Evolutionary conservation across 2,329 filamentous ascomycete genomes (phyloP), one percentile per base, ranked within the genome.

Genomic region (Diaporthe ilicicola): DNA sequence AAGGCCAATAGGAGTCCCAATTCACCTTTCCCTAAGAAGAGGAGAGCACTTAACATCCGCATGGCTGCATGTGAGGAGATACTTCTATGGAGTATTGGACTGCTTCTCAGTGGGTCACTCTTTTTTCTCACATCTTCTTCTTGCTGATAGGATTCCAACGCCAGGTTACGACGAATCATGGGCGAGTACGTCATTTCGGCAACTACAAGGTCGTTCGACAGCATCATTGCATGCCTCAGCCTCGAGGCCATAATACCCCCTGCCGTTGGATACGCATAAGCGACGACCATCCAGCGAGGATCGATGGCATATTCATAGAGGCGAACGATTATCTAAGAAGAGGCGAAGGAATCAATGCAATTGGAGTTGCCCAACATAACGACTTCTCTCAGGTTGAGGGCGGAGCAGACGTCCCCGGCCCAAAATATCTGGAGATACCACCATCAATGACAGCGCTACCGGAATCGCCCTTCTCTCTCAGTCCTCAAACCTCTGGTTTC

Each of bases 231-330:
- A 44, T 19, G 6, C 55, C 55, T 44, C 37, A 42, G 4, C 37
- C 37, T 10, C 37, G 55, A 42, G 22, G 27, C n/a, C 1, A 39
- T n/a, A 8, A 34, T n/a, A 29, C 19, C 12, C 46, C 19, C 22
- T 53, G 48, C 50, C 46, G 48, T 17, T 53, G 62, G 62, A 66
- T 66, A 27, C 48, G 22, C 27, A 19, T 66, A n/a, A 66, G 62
- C 48, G 37, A 42, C 6, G 34, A 27, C 27, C 46, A 12, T n/a
- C 22, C 24, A 50, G 34, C 22, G 17, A 50, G 46, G 9, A 42
- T 66, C 22, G 37, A 42, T 66, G 62, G 62, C 2, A 66, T 66
- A 42, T 66, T 66, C 22, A 53, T 53, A 15, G 62, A 66, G 15
- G 29, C 22, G 4, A 51, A 50, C 8, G 24, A 51, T 3, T 65